Conservation (phyloP, 2,329 filamentous ascomycete genomes). For the Acrocalymma vagum region DNA sequence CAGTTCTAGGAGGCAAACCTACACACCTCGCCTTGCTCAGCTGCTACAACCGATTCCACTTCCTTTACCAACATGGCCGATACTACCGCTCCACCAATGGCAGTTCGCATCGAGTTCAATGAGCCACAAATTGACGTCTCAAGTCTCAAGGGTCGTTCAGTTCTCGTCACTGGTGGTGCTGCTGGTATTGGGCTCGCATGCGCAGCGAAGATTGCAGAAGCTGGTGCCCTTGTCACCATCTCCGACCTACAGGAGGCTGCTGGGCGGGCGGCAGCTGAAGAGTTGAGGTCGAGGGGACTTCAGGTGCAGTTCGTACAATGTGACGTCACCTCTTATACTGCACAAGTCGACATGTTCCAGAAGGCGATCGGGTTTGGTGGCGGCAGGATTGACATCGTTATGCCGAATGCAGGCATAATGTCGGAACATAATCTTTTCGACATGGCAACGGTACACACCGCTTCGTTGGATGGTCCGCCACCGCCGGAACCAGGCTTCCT, state of each 20-base stretch:
- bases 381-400: slow-evolving; percentile 38
- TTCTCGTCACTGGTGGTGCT: slow-evolving; percentile 35
- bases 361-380: slow-evolving; percentile 33
- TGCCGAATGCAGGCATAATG: slow-evolving; percentile 40
- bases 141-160: slow-evolving; percentile 24
- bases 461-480: slow-evolving; percentile 19
- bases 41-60: too few species aligned
- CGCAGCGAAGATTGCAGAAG: slow-evolving; percentile 23
- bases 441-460: slow-evolving; percentile 18
- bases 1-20: too few species aligned
- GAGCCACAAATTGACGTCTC: slow-evolving; percentile 18
- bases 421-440: slow-evolving; percentile 30
- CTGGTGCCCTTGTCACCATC: slow-evolving; percentile 34
- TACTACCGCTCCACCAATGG: background rate
- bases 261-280: slow-evolving; percentile 15
- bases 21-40: too few species aligned
- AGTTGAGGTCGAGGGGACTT: slow-evolving; percentile 21
- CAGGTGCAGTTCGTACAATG: slow-evolving; percentile 38
- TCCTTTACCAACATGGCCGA: slow-evolving; percentile 7
- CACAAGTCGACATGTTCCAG: slow-evolving; percentile 40
- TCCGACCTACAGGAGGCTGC: slow-evolving; percentile 26
- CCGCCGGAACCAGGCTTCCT: slow-evolving; percentile 26
- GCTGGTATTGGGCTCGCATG: slow-evolving; percentile 36
- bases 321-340: slow-evolving; percentile 39
- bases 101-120: slow-evolving; percentile 7